phyloP scores from a whole-genome alignment of 495 filamentous ascomycete genomes.

The Penicillium paradoxum region DNA sequence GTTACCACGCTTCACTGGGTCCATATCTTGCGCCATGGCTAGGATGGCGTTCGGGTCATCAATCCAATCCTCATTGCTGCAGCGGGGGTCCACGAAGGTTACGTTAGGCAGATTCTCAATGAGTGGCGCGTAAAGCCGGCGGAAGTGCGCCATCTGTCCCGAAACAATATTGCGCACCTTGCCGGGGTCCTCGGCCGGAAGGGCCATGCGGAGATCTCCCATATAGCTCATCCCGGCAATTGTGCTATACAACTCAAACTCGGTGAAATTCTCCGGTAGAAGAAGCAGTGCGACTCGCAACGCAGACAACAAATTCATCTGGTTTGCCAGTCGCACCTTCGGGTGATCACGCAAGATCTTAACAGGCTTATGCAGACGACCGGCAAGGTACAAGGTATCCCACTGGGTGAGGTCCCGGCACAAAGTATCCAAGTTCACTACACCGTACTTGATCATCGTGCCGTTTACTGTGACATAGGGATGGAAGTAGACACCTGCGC shows the following conservation, averaged over 20 bases:
- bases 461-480: constrained; percentile 94
- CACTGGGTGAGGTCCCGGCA: constrained; percentile 79
- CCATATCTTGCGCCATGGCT: constrained; percentile 79
- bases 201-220: constrained; percentile 87
- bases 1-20: constrained; percentile 81
- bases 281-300: constrained; percentile 83
- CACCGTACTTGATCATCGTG: constrained; percentile 94
- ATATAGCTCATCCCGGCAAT: constrained; percentile 91
- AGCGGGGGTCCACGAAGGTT: constrained; percentile 64
- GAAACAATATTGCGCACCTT: constrained; percentile 93
- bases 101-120: constrained; percentile 89
- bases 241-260: constrained; percentile 80
- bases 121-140: constrained; percentile 80
- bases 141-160: constrained; percentile 85
- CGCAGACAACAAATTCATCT: constrained; percentile 89
- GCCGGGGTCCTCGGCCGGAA: constrained; percentile 81
- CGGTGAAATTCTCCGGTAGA: constrained; percentile 76
- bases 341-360: constrained; percentile 96
- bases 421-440: constrained; percentile 87
- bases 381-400: constrained; percentile 90
- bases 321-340: constrained; percentile 84
- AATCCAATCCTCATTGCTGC: constrained; percentile 58
- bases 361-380: constrained; percentile 92
- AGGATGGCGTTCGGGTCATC: constrained; percentile 56
- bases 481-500: constrained; percentile 96